phyloP scores from a whole-genome alignment of 2,329 filamentous ascomycete genomes.

The Fusarium lateritium region DNA sequence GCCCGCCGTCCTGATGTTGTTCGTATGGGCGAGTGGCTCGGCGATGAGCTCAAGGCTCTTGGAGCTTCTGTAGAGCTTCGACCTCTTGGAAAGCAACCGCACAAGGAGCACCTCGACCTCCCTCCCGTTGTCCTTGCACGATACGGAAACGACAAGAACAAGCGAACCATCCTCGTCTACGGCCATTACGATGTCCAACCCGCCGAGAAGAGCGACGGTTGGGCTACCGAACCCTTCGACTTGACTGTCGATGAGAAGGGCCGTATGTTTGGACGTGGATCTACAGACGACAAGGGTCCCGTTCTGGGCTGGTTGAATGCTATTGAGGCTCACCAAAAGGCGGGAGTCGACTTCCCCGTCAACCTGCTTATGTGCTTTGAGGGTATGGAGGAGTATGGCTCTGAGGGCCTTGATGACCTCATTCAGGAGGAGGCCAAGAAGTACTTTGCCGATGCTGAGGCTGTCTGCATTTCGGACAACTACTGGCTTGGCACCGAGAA shows the following conservation, averaged over 20 bases:
- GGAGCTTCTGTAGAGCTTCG: conserved; percentile 91
- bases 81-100: conserved; percentile 90
- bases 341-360: conserved; percentile 93
- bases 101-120: conserved; percentile 90
- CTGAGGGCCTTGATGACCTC: conserved; percentile 94
- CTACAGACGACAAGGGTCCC: conserved; percentile 98
- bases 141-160: conserved; percentile 92
- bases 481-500: conserved; percentile 99
- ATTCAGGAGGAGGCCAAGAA: conserved; percentile 92
- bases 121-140: conserved; percentile 93
- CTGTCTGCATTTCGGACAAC: conserved; percentile 98
- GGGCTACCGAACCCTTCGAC: conserved; percentile 94
- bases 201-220: conserved; percentile 92
- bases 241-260: conserved; percentile 90
- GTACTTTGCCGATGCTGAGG: conserved; percentile 95
- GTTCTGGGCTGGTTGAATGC: conserved; percentile 98
- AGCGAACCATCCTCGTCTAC: conserved; percentile 96
- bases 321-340: conserved; percentile 97
- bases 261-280: conserved; percentile 95
- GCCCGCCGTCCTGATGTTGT: conserved; percentile 91
- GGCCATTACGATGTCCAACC: conserved; percentile 99
- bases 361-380: conserved; percentile 99
- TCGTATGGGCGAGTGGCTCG: conserved; percentile 95
- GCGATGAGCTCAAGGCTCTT: conserved; percentile 83
- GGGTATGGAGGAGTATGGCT: conserved; percentile 99